Base-by-base conservation (phyloP, 495 filamentous ascomycete species). In the Penicillium macrosclerotiorum region DNA sequence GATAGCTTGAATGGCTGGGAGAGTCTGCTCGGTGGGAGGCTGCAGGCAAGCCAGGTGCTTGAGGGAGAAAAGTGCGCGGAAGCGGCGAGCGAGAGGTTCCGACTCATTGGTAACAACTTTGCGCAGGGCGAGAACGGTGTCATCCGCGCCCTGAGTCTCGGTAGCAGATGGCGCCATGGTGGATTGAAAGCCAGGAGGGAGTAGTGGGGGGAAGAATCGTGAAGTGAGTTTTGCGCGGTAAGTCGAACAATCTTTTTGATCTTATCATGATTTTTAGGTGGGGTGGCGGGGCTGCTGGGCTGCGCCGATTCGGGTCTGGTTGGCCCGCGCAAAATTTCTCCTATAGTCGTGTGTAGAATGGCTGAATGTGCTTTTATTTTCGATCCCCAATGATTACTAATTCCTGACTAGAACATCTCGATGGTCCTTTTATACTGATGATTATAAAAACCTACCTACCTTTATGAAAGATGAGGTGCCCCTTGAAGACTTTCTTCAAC, bases 21-120 rank as follows among this genome's bases (percentile, higher is more conserved):
- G 63, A 19, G 84, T 84, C 22, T 86, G 73, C 34, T 75, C 64
- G 24, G 78, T 81, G 5, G 77, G 71, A 8, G 82, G 81, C 8
- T 82, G 63, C 39, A 83, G 76, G 31, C 81, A 84, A 8, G 94
- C 93, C 32, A 96, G 73, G 66, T 96, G 84, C 70, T 97, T 97
- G 42, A 99, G 82, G 9, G 93, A 96, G 75, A 99, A 99, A 54
- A 97, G 86, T 19, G 93, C 94, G 58, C 93, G 91, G 72, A 97
- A 99, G 45, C 92, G 89, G 47, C 85, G 77, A 35, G 90, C 85
- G 47, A 98, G 87, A 18, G 92, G 83, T 45, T 84, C 81, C 23
- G 75, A 66, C 69, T 97, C 91, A 43, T 84, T 82, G 53, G 75
- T 81, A 40, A 98, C 84, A 52, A 84, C 83, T 54, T 83, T 75